Evolutionary conservation across 2,329 filamentous ascomycete genomes (phyloP).

Genomic region (Phaeosphaeria sp.): DNA sequence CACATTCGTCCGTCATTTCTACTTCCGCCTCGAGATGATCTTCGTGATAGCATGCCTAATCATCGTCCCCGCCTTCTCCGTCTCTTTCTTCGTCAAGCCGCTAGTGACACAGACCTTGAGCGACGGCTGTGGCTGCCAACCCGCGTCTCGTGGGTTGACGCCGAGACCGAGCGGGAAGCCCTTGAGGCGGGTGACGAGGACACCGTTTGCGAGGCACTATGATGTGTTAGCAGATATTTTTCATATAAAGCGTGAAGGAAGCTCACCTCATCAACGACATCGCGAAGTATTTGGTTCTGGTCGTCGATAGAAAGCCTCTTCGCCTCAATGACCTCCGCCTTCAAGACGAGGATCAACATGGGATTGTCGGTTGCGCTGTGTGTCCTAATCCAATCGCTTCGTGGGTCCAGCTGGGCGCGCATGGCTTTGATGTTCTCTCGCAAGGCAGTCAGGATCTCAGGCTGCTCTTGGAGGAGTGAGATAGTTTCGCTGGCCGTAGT

Average conservation of each 20-base stretch:
- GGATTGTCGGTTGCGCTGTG: conserved; percentile 86
- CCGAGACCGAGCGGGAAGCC: conserved; percentile 68
- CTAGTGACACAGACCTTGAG: conserved; percentile 91
- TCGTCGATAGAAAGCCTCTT: conserved; percentile 74
- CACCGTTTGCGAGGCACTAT: conserved; percentile 83
- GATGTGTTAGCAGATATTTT: conserved; percentile 16
- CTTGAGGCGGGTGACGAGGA: conserved; percentile 88
- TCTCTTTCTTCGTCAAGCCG: conserved; percentile 89
- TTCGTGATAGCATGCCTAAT: conserved; percentile 95
- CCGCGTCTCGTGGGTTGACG: conserved; percentile 69
- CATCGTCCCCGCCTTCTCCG: conserved; percentile 87
- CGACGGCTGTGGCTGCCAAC: conserved; percentile 75
- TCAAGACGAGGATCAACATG: conserved; percentile 81
- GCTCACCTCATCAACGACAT: conserved; percentile 93
- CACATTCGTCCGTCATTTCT: neutral
- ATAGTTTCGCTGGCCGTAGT: conserved; percentile 96
- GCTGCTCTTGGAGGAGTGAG: conserved; percentile 82
- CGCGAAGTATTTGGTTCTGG: conserved; percentile 84
- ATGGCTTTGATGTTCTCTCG: conserved; percentile 88
- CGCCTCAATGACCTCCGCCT: conserved; percentile 78
- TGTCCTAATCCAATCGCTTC: conserved; percentile 90
- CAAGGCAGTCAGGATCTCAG: conserved; percentile 78
- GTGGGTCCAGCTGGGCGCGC: conserved; percentile 85
- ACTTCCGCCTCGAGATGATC: conserved; percentile 70
- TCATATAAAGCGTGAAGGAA: neutral